Evolutionary conservation across 192 early-diverging fungal genomes (phyloP).

Genomic region (Mortierella claussenii): DNA sequence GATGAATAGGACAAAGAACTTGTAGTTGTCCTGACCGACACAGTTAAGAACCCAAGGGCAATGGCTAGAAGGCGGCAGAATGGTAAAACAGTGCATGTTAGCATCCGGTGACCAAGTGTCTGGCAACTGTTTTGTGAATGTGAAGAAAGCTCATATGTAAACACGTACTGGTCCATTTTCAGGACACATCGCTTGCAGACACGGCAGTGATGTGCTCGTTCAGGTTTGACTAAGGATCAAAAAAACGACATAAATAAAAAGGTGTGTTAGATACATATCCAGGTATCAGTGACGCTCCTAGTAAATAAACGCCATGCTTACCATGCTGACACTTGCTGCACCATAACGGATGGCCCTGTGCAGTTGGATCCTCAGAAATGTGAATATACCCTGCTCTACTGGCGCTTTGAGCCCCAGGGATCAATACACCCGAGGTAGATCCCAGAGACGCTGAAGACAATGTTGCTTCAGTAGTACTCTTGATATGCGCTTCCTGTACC

Average conservation of each 20-base stretch:
- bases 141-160: too few relatives aligned
- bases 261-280: too few relatives aligned
- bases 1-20: slow-evolving; percentile 65
- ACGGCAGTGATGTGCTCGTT: slow-evolving; percentile 64
- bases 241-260: too few relatives aligned
- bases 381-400: slow-evolving; percentile 43
- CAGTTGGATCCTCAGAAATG: slow-evolving; percentile 38
- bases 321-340: slow-evolving; percentile 50
- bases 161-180: slow-evolving; percentile 71
- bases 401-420: slow-evolving; percentile 35
- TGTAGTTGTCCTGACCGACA: slow-evolving; percentile 66
- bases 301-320: too few relatives aligned
- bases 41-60: slow-evolving; percentile 59
- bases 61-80: slow-evolving; percentile 30
- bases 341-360: slow-evolving; percentile 41
- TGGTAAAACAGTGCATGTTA: too few relatives aligned
- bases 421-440: slow-evolving; percentile 19
- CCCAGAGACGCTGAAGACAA: neutral
- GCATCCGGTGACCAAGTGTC: too few relatives aligned
- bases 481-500: neutral
- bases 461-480: neutral
- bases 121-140: too few relatives aligned
- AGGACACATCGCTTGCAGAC: slow-evolving; percentile 65
- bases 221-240: slow-evolving; percentile 55
- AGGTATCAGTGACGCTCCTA: too few relatives aligned